These are phyloP conservation scores for Cornus suecica DNA, from an alignment of 148 eudicot species.

Conservation along the genomic window DNA sequence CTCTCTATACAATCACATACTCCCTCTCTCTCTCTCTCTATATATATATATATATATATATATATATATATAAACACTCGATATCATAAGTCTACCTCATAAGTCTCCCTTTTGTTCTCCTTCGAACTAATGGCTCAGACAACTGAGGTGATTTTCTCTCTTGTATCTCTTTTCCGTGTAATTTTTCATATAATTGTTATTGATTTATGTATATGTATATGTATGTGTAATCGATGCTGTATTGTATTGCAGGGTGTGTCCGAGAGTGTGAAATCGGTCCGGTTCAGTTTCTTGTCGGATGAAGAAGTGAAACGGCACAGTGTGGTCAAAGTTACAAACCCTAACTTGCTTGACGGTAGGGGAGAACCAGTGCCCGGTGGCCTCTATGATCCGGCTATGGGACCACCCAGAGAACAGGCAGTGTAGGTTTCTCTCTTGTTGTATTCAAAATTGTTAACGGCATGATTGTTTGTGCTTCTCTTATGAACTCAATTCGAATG, in stretches of 20 bases:
- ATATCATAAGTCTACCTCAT: no score
- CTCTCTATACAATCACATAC: no score
- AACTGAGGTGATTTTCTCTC: background rate
- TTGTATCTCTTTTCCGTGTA: background rate
- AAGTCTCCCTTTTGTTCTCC: background rate
- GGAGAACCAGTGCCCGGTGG: constrained; percentile 62
- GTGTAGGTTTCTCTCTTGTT: constrained; percentile 35
- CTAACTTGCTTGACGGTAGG: constrained; percentile 39
- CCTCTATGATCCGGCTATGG: constrained; percentile 80
- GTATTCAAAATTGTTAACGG: no score
- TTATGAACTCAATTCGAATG: background rate
- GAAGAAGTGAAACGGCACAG: constrained; percentile 70
- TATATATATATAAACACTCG: no score
- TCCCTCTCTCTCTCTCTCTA: background rate
- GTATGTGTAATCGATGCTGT: background rate
- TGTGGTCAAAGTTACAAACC: constrained; percentile 56
- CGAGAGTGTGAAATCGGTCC: constrained; percentile 61
- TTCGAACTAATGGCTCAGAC: background rate
- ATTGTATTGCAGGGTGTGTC: constrained; percentile 43
- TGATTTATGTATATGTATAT: no score
- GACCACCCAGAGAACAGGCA: constrained; percentile 49
- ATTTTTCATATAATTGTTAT: background rate
- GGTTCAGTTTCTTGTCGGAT: constrained; percentile 65
- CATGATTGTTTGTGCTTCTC: no score
- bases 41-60: no score